Conservation (phyloP, 495 filamentous ascomycete genomes). For the Neurospora cerealis region DNA sequence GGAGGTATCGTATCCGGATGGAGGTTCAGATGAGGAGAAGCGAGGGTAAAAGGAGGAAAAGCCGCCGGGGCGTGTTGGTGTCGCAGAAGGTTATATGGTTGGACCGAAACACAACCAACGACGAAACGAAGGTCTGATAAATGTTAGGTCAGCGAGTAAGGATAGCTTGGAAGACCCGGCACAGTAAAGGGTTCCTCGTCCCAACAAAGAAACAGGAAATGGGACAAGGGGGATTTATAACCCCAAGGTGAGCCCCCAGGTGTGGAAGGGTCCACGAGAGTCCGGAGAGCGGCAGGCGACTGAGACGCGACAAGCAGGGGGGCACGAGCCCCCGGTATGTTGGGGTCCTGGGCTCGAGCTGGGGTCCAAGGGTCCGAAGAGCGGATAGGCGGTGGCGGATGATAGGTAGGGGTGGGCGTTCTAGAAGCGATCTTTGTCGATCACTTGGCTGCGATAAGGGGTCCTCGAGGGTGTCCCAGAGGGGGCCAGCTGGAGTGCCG, state of each 20-base stretch:
- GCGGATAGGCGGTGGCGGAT: constrained; percentile 7
- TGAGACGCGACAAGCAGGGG: background rate
- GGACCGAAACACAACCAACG: background rate
- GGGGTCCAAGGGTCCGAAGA: background rate
- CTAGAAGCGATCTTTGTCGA: constrained; percentile 14
- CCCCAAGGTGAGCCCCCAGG: background rate
- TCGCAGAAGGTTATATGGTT: constrained; percentile 1
- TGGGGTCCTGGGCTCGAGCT: background rate
- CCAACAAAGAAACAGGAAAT: background rate
- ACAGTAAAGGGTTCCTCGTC: background rate
- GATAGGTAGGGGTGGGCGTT: constrained; percentile 4
- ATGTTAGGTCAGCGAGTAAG: background rate
- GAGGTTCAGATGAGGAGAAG: background rate
- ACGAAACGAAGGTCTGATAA: background rate
- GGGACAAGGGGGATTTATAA: background rate
- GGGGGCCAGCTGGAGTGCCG: background rate
- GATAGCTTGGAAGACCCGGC: background rate
- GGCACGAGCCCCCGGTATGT: background rate
- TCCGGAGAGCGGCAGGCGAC: constrained; percentile 1
- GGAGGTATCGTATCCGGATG: background rate
- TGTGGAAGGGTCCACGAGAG: constrained; percentile 3
- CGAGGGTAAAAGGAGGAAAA: background rate
- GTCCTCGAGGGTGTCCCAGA: background rate
- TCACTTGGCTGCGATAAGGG: constrained; percentile 8
- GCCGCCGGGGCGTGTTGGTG: background rate